Evolutionary conservation across 371 early-diverging fungal species (phyloP).

Genomic region (Apophysomyces elegans): DNA sequence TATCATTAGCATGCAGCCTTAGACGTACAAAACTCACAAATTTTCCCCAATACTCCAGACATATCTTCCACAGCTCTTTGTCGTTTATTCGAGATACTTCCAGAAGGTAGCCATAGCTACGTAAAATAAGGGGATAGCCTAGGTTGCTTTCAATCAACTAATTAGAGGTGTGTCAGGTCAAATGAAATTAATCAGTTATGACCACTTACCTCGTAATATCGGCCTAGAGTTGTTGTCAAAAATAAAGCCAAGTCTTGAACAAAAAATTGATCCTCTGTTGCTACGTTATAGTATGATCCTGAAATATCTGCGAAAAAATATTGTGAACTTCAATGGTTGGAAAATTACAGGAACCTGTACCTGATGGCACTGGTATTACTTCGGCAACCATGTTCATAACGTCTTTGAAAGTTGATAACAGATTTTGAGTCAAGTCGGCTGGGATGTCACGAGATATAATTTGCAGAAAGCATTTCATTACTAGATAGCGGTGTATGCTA

Average conservation of each 20-base stretch:
- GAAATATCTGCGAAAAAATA: slow-evolving; percentile 76
- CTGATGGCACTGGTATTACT: slow-evolving; percentile 80
- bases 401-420: not conserved
- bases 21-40: slow-evolving; percentile 69
- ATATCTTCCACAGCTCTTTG: slow-evolving; percentile 94
- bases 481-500: no score
- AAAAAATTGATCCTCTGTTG: slow-evolving; percentile 1
- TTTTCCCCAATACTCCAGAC: slow-evolving; percentile 95
- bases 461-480: not conserved
- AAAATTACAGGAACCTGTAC: slow-evolving; percentile 72
- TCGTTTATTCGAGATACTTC: slow-evolving; percentile 90
- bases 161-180: no score
- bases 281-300: slow-evolving; percentile 84
- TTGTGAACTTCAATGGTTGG: slow-evolving; percentile 22
- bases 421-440: slow-evolving; percentile 47
- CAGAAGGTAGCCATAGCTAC: slow-evolving; percentile 86
- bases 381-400: slow-evolving; percentile 25
- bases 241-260: slow-evolving; percentile 60
- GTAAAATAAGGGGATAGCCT: slow-evolving; percentile 3
- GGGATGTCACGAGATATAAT: slow-evolving; percentile 45
- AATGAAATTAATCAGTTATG: not conserved
- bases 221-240: slow-evolving; percentile 78
- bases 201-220: slow-evolving; percentile 73
- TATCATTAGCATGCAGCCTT: not conserved
- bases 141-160: not conserved